A percentile compares a stretch with the other conserved stretches of the same genome.
Conservation (phyloP, 768 basidiomycete genomes). For the Tylopilus plumbeoviolaceoides region DNA sequence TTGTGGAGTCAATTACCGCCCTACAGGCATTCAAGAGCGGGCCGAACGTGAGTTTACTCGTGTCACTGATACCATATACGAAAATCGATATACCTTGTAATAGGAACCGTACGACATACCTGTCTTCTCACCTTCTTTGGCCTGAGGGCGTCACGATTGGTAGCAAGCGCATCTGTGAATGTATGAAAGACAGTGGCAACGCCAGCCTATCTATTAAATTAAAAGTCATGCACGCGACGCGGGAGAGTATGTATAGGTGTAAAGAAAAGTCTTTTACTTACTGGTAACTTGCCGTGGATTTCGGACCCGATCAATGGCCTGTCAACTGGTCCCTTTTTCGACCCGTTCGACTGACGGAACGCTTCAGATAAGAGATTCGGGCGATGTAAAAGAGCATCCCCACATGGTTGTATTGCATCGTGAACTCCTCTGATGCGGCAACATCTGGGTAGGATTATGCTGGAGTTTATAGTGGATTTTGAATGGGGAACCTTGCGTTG, state of each 20-base stretch:
- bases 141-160: conserved; percentile 4
- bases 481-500: conserved; percentile 1
- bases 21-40: conserved; percentile 7
- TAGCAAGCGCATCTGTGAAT: background rate
- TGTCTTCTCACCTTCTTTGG: conserved; percentile 11
- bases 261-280: background rate
- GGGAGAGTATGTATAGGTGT: background rate
- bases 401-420: conserved; percentile 23
- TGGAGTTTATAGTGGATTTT: background rate
- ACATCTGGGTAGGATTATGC: background rate
- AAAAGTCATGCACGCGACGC: conserved; percentile 2
- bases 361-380: conserved; percentile 7
- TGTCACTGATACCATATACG: conserved; percentile 20
- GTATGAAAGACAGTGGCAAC: background rate
- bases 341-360: conserved; percentile 3
- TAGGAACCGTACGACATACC: conserved; percentile 21
- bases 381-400: conserved; percentile 13
- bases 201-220: background rate
- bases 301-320: conserved; percentile 8
- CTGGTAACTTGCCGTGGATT: background rate
- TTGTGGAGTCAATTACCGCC: conserved; percentile 6
- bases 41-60: conserved; percentile 12
- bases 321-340: conserved; percentile 13
- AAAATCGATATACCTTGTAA: conserved; percentile 24
- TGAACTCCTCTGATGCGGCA: background rate